Conservation (phyloP, 257 asterid genomes). For the Cinchona pubescens region DNA sequence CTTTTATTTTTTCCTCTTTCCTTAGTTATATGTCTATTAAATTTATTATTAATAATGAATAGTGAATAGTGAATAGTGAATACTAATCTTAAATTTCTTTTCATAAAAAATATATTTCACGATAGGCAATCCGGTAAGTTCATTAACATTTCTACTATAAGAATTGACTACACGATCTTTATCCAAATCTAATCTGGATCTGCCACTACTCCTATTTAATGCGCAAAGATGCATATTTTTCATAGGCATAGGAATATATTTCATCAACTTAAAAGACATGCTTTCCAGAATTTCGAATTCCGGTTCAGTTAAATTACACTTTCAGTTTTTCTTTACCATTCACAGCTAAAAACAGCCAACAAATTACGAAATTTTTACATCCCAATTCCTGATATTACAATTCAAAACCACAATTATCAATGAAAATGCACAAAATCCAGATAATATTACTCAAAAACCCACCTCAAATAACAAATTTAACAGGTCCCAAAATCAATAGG, state of each 20-base stretch:
- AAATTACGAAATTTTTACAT: not conserved
- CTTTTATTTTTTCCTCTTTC: too few species aligned
- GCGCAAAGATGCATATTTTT: not conserved
- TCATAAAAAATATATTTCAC: not conserved
- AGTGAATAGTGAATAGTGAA: too few species aligned
- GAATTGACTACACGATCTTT: not conserved
- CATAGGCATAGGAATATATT: not conserved
- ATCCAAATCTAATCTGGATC: not conserved
- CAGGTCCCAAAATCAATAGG: not conserved
- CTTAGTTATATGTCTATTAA: too few species aligned
- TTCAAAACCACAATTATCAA: conserved; percentile 3
- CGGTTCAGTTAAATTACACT: not conserved
- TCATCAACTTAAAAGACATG: not conserved
- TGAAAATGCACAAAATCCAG: not conserved
- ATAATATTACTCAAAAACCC: not conserved
- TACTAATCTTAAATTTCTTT: too few species aligned
- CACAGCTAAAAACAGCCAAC: not conserved
- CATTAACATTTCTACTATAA: not conserved
- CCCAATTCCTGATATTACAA: not conserved
- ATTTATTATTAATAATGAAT: too few species aligned
- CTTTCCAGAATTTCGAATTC: not conserved
- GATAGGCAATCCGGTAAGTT: not conserved
- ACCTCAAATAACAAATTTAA: not conserved
- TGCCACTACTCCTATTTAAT: not conserved
- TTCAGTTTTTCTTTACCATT: not conserved